Evolutionary conservation across 305 asterid species (phyloP).

Genomic region (Fraxinus velutina): DNA sequence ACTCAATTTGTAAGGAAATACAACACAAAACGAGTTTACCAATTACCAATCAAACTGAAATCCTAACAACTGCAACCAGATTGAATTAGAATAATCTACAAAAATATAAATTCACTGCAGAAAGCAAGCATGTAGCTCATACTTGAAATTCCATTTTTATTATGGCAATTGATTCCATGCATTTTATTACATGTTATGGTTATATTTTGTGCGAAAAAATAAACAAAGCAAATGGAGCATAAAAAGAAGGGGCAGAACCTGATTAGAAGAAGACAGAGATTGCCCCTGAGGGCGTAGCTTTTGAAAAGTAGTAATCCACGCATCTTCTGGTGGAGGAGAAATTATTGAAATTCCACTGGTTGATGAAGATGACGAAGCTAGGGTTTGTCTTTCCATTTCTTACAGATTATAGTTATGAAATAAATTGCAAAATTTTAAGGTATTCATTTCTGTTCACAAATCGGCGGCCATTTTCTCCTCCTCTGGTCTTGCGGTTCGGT

Average conservation of each 20-base stretch:
- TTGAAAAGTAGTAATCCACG: conserved; percentile 56
- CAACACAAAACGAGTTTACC: conserved; percentile 1
- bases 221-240: neutral
- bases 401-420: neutral
- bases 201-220: neutral
- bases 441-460: neutral
- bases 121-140: neutral
- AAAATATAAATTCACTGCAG: neutral
- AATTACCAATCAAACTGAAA: neutral
- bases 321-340: conserved; percentile 70
- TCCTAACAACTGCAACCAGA: neutral
- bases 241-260: conserved; percentile 34
- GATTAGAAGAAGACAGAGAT: conserved; percentile 38
- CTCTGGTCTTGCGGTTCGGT: neutral
- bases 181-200: neutral
- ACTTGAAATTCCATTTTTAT: neutral
- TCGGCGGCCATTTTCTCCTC: neutral
- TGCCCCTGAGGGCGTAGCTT: conserved; percentile 62
- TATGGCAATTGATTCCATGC: neutral
- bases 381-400: conserved; percentile 70
- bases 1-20: neutral
- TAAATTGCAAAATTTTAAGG: neutral
- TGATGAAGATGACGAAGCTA: conserved; percentile 53
- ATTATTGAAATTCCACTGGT: conserved; percentile 24
- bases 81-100: neutral